These are phyloP conservation scores for Phytophthora fragariaefolia DNA, from an alignment of 352 stramenopile species.

Conservation along the genomic window DNA sequence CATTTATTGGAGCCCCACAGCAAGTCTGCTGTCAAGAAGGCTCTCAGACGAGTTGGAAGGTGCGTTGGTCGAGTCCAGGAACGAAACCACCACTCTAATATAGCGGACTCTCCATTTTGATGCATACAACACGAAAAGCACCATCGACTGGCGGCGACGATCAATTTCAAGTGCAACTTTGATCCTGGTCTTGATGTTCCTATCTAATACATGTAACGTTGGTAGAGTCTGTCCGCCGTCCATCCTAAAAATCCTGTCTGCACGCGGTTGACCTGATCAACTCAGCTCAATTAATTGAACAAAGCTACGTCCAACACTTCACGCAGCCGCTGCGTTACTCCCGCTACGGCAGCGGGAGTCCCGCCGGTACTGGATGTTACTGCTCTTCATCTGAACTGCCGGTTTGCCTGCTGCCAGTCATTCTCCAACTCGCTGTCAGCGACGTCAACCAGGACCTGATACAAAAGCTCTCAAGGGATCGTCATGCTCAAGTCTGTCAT, in stretches of 20 bases:
- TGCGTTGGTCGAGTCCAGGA: neutral
- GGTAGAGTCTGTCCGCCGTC: too few species aligned
- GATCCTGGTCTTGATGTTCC: too few species aligned
- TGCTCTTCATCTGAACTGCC: neutral
- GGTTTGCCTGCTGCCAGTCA: neutral
- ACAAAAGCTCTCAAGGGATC: neutral
- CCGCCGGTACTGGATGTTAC: neutral
- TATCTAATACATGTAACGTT: too few species aligned
- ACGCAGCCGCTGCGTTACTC: too few species aligned
- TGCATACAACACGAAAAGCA: too few species aligned
- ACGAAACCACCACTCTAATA: slow-evolving; percentile 19
- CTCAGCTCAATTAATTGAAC: too few species aligned
- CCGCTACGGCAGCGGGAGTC: too few species aligned
- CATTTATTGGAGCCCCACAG: slow-evolving; percentile 12
- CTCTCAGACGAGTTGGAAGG: neutral
- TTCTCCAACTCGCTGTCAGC: slow-evolving; percentile 10
- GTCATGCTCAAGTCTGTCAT: slow-evolving; percentile 4
- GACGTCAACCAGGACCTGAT: neutral
- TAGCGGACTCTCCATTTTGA: neutral
- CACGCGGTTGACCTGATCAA: too few species aligned
- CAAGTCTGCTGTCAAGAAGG: slow-evolving; percentile 1
- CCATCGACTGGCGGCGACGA: too few species aligned
- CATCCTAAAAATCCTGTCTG: too few species aligned
- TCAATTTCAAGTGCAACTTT: too few species aligned
- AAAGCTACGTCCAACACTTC: too few species aligned